Evolutionary conservation across 495 filamentous ascomycete species (phyloP).

Genomic region (Geoglossum glabrum): DNA sequence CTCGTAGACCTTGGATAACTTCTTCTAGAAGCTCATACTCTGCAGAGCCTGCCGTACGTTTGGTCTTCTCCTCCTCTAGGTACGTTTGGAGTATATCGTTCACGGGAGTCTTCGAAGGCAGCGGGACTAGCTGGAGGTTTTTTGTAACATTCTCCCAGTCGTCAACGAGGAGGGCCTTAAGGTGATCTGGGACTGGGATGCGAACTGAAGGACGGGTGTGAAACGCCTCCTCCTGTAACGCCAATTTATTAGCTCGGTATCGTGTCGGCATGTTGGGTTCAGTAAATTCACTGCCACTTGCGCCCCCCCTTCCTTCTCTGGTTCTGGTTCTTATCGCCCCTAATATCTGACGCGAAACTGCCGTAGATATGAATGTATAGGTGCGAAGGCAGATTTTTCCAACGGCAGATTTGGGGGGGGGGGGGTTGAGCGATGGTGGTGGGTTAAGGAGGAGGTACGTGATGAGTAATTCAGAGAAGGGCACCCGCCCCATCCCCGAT

Average conservation of each 20-base stretch:
- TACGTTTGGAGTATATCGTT: slow-evolving; percentile 65
- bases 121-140: slow-evolving; percentile 62
- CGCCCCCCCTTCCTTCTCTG: too few relatives aligned
- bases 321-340: too few relatives aligned
- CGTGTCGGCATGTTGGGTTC: neutral
- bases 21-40: slow-evolving; percentile 76
- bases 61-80: slow-evolving; percentile 41
- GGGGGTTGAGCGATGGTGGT: too few relatives aligned
- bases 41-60: slow-evolving; percentile 40
- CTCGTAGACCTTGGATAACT: slow-evolving; percentile 57
- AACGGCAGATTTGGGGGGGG: too few relatives aligned
- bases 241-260: slow-evolving; percentile 11
- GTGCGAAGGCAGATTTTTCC: too few relatives aligned
- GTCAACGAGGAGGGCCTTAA: slow-evolving; percentile 75
- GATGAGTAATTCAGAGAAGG: neutral
- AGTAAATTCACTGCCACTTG: neutral
- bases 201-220: slow-evolving; percentile 59
- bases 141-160: slow-evolving; percentile 99
- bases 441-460: too few relatives aligned
- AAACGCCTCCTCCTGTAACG: slow-evolving; percentile 63
- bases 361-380: too few relatives aligned
- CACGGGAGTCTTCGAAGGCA: slow-evolving; percentile 59
- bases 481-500: neutral
- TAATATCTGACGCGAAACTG: too few relatives aligned
- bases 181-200: slow-evolving; percentile 58